These are phyloP conservation scores for Alternaria solani DNA, from an alignment of 2,329 filamentous ascomycete genomes.

Conservation along the genomic window DNA sequence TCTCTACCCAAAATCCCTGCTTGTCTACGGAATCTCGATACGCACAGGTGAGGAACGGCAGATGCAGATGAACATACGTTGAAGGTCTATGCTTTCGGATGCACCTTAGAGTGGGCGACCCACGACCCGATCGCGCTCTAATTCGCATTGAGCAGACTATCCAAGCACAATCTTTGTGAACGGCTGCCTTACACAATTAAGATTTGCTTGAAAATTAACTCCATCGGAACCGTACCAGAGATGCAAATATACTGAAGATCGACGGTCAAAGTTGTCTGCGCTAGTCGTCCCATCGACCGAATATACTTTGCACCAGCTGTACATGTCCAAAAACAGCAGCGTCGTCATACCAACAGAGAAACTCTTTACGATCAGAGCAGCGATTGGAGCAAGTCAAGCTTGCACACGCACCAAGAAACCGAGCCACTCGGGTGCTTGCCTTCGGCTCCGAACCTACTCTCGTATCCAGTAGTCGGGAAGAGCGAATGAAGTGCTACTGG, in stretches of 20 bases:
- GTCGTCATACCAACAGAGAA: background rate
- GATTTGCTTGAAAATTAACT: background rate
- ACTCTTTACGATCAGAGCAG: background rate
- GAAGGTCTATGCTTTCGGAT: background rate
- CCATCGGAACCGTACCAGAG: background rate
- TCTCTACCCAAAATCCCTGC: background rate
- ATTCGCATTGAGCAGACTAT: background rate
- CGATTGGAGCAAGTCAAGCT: background rate
- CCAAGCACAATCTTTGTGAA: background rate
- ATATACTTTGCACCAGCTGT: background rate
- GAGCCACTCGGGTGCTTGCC: slow-evolving; percentile 1
- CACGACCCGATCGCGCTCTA: background rate
- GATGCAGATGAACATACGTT: background rate
- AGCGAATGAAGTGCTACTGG: background rate
- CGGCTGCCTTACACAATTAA: background rate
- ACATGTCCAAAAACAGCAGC: background rate
- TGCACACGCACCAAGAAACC: background rate
- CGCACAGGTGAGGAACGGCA: background rate
- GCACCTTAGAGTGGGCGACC: background rate
- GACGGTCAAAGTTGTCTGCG: background rate
- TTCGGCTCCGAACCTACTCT: background rate
- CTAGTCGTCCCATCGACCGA: background rate
- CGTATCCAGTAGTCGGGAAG: background rate
- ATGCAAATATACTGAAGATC: slow-evolving; percentile 1
- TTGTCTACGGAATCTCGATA: background rate